A percentile compares a stretch with the other conserved stretches of the same genome.
These are phyloP conservation scores for Boeremia exigua DNA, from an alignment of 2,329 filamentous ascomycete species.

Conservation along the genomic window DNA sequence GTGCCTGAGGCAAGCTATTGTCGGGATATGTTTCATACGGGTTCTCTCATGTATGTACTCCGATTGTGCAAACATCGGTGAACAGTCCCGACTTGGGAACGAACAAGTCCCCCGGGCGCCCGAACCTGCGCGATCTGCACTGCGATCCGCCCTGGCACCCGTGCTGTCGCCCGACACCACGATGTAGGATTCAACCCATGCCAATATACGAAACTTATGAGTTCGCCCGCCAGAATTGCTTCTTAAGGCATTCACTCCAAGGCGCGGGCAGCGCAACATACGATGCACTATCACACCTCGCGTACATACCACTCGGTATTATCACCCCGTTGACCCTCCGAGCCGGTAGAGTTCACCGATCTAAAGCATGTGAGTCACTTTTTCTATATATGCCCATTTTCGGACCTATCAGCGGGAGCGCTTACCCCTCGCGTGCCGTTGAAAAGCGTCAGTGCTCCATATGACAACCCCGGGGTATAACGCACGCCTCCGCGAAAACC, in stretches of 20 bases:
- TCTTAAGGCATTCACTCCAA: background rate
- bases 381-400: background rate
- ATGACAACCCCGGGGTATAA: slow-evolving; percentile 13
- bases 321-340: background rate
- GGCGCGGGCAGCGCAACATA: background rate
- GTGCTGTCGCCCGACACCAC: background rate
- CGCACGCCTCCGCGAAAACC: slow-evolving; percentile 2
- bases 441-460: background rate
- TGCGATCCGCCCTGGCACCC: background rate
- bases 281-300: background rate
- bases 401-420: background rate
- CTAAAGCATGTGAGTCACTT: background rate
- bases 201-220: background rate
- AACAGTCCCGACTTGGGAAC: background rate
- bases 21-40: background rate
- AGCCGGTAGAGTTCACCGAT: background rate
- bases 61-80: background rate
- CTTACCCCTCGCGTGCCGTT: background rate
- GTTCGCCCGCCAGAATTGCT: background rate
- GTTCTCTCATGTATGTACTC: background rate
- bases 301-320: background rate
- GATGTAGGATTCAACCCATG: background rate
- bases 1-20: background rate
- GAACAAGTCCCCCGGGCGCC: background rate
- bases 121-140: background rate